Evolutionary conservation across 75 land plant genomes (phyloP).

Genomic region (Picea glauca): DNA sequence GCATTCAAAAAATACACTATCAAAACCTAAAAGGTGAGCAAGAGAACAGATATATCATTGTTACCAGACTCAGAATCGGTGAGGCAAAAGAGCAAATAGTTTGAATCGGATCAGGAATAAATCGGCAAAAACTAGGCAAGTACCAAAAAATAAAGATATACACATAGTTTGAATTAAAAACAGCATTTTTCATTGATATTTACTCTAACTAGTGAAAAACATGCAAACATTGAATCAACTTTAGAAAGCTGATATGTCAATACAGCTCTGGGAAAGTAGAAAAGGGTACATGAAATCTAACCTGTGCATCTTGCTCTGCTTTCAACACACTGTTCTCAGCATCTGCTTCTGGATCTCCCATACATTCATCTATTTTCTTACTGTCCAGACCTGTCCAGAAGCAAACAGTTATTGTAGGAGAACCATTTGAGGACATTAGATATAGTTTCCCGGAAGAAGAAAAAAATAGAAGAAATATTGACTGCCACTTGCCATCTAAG

Average conservation of each 20-base stretch:
- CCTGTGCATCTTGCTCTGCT: constrained; percentile 86
- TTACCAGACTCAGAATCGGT: neutral
- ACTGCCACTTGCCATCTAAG: neutral
- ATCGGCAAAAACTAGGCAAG: too few species aligned
- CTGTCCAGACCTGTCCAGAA: constrained; percentile 48
- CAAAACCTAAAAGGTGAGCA: neutral
- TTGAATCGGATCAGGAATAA: too few species aligned
- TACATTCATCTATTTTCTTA: constrained; percentile 55
- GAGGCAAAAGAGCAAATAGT: too few species aligned
- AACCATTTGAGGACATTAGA: neutral
- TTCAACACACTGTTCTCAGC: constrained; percentile 61
- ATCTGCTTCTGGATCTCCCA: constrained; percentile 81
- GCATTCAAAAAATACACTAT: neutral
- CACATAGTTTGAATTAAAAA: too few species aligned
- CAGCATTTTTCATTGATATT: neutral
- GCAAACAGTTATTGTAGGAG: neutral
- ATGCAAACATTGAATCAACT: neutral
- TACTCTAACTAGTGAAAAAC: neutral
- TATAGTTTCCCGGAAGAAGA: neutral
- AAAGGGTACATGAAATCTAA: constrained; percentile 6
- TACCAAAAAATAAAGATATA: neutral
- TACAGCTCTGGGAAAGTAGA: neutral
- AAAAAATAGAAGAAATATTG: neutral
- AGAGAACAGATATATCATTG: neutral
- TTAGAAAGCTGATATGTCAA: neutral